phyloP scores from a whole-genome alignment of 2,329 filamentous ascomycete species.

The Hypoxylon sp. region DNA sequence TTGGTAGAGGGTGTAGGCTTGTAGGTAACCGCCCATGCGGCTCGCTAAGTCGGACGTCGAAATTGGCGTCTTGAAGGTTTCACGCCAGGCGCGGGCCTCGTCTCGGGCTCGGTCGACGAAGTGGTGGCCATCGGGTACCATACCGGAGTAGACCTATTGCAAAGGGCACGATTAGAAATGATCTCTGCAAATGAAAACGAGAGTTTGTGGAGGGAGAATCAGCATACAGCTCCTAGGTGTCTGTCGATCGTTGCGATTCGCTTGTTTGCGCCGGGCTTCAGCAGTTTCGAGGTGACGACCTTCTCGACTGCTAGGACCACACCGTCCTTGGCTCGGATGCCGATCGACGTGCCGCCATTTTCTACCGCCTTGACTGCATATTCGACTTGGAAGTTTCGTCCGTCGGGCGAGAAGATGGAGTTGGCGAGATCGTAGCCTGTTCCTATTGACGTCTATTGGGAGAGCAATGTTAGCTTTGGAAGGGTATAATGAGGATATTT shows the following conservation, averaged over 20 bases:
- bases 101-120: conserved; percentile 95
- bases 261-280: conserved; percentile 97
- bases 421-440: conserved; percentile 99
- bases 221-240: conserved; percentile 90
- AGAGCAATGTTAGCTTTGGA: conserved; percentile 33
- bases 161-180: conserved; percentile 4
- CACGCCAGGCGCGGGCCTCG: conserved; percentile 91
- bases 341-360: conserved; percentile 95
- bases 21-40: conserved; percentile 95
- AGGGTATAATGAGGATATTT: background rate
- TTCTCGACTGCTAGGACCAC: conserved; percentile 98
- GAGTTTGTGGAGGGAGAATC: background rate
- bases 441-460: conserved; percentile 92
- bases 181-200: background rate
- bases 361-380: conserved; percentile 99
- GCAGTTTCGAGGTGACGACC: conserved; percentile 92
- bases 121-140: conserved; percentile 94
- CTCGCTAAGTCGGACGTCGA: conserved; percentile 88
- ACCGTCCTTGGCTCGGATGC: conserved; percentile 97
- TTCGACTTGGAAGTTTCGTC: conserved; percentile 99
- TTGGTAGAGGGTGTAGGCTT: conserved; percentile 97
- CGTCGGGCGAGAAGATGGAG: conserved; percentile 99
- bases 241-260: conserved; percentile 95
- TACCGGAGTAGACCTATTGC: conserved; percentile 88
- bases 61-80: conserved; percentile 95